Evolutionary conservation across 305 asterid genomes (phyloP).

Genomic region (Fraxinus latifolia): DNA sequence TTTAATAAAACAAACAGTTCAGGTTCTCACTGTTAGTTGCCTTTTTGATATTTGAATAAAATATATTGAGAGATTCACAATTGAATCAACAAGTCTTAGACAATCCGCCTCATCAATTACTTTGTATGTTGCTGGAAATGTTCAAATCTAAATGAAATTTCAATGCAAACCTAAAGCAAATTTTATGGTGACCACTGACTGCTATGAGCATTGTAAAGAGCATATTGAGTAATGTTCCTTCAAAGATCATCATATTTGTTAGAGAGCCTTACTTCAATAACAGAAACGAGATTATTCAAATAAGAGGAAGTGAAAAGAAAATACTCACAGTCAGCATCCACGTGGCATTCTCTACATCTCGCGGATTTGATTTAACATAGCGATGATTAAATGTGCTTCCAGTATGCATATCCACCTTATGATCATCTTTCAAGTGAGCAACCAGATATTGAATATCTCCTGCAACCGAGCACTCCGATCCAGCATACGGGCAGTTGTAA

Average conservation of each 20-base stretch:
- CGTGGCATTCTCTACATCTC: background rate
- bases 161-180: background rate
- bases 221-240: background rate
- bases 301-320: background rate
- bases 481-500: background rate
- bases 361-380: background rate
- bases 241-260: background rate
- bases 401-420: background rate
- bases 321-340: background rate
- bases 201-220: background rate
- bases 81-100: too few species aligned
- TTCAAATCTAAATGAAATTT: too few species aligned
- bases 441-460: background rate
- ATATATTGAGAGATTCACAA: too few species aligned
- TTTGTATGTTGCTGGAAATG: too few species aligned
- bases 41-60: too few species aligned
- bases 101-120: too few species aligned
- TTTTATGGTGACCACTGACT: background rate
- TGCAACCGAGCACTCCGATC: background rate
- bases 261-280: background rate
- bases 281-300: background rate
- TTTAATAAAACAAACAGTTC: too few species aligned
- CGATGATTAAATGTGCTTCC: background rate
- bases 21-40: too few species aligned
- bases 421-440: background rate